These are phyloP conservation scores for Xylaria sp. DNA, from an alignment of 2,329 filamentous ascomycete genomes.

Conservation along the genomic window DNA sequence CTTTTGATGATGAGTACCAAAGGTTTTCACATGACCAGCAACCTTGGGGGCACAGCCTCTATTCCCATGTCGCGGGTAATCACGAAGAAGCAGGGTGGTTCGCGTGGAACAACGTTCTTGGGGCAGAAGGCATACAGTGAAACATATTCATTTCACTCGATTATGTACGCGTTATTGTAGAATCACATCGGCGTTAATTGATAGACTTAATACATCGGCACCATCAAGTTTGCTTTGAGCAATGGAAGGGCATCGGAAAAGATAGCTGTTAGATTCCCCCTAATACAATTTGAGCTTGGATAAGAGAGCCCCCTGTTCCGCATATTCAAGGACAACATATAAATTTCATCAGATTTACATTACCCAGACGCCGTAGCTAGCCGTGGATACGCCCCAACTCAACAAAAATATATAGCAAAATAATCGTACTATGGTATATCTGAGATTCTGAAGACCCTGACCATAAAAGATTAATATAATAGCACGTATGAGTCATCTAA, in stretches of 20 bases:
- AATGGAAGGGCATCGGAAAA: not conserved
- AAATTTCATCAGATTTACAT: not conserved
- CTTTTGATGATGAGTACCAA: not conserved
- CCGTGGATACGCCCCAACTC: not conserved
- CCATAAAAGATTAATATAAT: not conserved
- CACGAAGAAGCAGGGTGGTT: slow-evolving; percentile 12
- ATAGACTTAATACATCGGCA: not conserved
- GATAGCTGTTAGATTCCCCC: not conserved
- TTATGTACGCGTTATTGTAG: not conserved
- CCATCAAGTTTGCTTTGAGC: not conserved
- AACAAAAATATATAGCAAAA: not conserved
- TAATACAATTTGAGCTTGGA: slow-evolving; percentile 22
- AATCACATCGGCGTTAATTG: not conserved
- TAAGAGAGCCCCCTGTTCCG: not conserved
- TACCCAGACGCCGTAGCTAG: not conserved
- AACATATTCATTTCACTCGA: not conserved
- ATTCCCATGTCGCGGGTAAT: not conserved
- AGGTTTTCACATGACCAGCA: not conserved
- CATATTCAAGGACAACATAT: not conserved
- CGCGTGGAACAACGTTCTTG: not conserved
- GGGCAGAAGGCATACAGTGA: not conserved
- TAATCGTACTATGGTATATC: slow-evolving; percentile 17
- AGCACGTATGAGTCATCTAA: not conserved
- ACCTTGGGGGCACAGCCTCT: not conserved
- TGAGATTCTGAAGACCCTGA: not conserved